Percentiles rank a stretch among this genome's conserved stretches.
These are phyloP conservation scores for Spathaspora girioi DNA, from an alignment of 805 yeast species.

Conservation along the genomic window DNA sequence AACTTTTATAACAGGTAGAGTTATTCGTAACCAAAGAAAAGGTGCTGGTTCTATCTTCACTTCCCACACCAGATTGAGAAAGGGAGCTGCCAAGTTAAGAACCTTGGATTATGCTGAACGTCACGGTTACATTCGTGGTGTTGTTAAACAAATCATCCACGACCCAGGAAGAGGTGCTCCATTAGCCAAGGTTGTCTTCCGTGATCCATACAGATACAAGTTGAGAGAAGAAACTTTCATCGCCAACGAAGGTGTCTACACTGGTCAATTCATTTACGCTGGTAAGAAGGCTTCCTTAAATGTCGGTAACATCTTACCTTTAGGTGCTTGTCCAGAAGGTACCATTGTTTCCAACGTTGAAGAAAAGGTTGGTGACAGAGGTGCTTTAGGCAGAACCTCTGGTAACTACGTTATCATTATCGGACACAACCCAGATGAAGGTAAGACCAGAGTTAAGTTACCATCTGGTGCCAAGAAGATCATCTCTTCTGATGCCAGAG, in stretches of 20 bases:
- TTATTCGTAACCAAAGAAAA: slow-evolving; percentile 99
- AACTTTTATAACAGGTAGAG: slow-evolving; percentile 70
- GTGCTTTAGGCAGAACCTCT: slow-evolving; percentile 99
- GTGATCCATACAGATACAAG: slow-evolving; percentile 99
- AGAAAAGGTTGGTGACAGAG: slow-evolving; percentile 99
- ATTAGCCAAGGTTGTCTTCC: slow-evolving; percentile 96
- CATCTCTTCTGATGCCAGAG: slow-evolving; percentile 94
- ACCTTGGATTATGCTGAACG: slow-evolving; percentile 98
- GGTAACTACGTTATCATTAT: slow-evolving; percentile 99
- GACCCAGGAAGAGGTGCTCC: slow-evolving; percentile 99
- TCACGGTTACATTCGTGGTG: slow-evolving; percentile 99
- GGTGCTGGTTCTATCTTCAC: slow-evolving; percentile 99
- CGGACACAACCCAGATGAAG: slow-evolving; percentile 99
- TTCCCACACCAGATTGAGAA: slow-evolving; percentile 99
- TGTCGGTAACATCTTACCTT: slow-evolving; percentile 96
- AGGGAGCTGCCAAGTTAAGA: slow-evolving; percentile 99
- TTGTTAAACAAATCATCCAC: slow-evolving; percentile 97
- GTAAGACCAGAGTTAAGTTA: slow-evolving; percentile 98
- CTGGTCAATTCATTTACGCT: slow-evolving; percentile 98
- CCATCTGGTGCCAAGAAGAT: slow-evolving; percentile 99
- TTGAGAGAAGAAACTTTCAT: slow-evolving; percentile 97
- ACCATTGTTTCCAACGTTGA: slow-evolving; percentile 97
- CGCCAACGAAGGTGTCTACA: slow-evolving; percentile 99
- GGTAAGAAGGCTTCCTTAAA: slow-evolving; percentile 98
- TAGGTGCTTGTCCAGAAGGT: slow-evolving; percentile 98